These are phyloP conservation scores for Starmerella vaccinii DNA, from an alignment of 805 yeast genomes.

Conservation along the genomic window DNA sequence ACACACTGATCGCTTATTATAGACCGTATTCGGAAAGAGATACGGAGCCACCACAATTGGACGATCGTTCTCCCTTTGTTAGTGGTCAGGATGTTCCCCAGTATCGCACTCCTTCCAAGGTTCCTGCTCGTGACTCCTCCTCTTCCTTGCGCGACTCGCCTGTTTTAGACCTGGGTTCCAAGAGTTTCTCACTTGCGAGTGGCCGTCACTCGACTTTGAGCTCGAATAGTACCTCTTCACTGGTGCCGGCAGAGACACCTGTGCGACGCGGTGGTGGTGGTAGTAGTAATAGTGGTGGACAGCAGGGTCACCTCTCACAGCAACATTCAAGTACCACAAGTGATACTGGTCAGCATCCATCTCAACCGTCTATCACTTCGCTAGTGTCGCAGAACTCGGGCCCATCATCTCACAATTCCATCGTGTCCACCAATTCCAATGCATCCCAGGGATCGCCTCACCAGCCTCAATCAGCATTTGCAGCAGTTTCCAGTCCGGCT, in stretches of 20 bases:
- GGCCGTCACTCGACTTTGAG: conserved; percentile 8
- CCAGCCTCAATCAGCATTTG: neutral
- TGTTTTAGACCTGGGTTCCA: conserved; percentile 6
- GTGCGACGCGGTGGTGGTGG: neutral
- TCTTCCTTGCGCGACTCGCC: conserved; percentile 1
- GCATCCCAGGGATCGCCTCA: neutral
- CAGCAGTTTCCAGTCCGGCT: neutral
- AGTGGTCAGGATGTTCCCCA: no score
- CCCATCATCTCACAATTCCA: neutral
- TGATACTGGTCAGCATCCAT: conserved; percentile 1
- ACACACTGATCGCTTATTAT: conserved; percentile 14
- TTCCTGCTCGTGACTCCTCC: neutral
- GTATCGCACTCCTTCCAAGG: neutral
- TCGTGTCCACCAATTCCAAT: neutral
- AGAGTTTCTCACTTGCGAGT: neutral
- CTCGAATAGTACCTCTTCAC: conserved; percentile 4
- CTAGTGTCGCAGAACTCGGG: conserved; percentile 4
- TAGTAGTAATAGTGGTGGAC: no score
- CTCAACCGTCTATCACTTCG: neutral
- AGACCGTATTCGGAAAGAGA: neutral
- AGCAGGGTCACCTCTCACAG: neutral
- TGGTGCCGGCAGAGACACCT: conserved; percentile 3
- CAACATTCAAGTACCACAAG: neutral
- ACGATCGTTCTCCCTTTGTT: no score
- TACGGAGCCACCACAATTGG: neutral